Conservation (phyloP, 2,329 filamentous ascomycete species). For the Clarireedia hainanense region DNA sequence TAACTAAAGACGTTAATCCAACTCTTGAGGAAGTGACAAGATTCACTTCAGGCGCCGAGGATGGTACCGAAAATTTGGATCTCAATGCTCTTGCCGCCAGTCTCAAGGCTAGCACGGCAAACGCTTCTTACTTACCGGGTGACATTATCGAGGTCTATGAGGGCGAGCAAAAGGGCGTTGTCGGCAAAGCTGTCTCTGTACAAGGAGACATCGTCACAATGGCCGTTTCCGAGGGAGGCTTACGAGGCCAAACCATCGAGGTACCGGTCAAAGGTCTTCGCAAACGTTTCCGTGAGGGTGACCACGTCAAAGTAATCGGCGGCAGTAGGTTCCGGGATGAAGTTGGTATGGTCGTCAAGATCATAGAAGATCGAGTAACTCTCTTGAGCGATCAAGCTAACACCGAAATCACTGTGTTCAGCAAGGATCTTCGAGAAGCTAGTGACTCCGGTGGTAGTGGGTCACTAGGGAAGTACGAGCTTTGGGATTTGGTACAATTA, state of each 20-base stretch:
- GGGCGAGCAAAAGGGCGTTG: slow-evolving; percentile 87
- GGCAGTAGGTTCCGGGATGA: slow-evolving; percentile 92
- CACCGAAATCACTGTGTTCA: slow-evolving; percentile 93
- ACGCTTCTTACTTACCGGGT: slow-evolving; percentile 80
- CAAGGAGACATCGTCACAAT: slow-evolving; percentile 89
- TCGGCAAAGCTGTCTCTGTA: slow-evolving; percentile 78
- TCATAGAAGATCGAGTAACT: slow-evolving; percentile 86
- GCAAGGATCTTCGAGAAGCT: slow-evolving; percentile 89
- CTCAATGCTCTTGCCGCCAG: slow-evolving; percentile 84
- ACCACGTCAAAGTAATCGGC: slow-evolving; percentile 97
- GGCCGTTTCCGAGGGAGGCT: slow-evolving; percentile 71
- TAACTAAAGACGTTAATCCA: slow-evolving; percentile 86
- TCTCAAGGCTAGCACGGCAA: slow-evolving; percentile 73
- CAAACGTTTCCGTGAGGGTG: slow-evolving; percentile 86
- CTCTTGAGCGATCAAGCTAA: slow-evolving; percentile 88
- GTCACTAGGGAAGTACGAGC: slow-evolving; percentile 76
- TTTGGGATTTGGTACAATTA: slow-evolving; percentile 90
- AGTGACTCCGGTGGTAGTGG: slow-evolving; percentile 85
- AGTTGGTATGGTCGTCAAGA: slow-evolving; percentile 93
- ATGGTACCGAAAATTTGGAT: slow-evolving; percentile 90
- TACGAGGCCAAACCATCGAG: slow-evolving; percentile 79
- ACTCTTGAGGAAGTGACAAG: slow-evolving; percentile 92
- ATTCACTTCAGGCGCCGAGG: slow-evolving; percentile 80
- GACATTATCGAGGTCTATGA: slow-evolving; percentile 96
- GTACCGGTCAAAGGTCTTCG: slow-evolving; percentile 87